Evolutionary conservation across 306 rosid genomes (phyloP).

Genomic region (Sesbania bispinosa): DNA sequence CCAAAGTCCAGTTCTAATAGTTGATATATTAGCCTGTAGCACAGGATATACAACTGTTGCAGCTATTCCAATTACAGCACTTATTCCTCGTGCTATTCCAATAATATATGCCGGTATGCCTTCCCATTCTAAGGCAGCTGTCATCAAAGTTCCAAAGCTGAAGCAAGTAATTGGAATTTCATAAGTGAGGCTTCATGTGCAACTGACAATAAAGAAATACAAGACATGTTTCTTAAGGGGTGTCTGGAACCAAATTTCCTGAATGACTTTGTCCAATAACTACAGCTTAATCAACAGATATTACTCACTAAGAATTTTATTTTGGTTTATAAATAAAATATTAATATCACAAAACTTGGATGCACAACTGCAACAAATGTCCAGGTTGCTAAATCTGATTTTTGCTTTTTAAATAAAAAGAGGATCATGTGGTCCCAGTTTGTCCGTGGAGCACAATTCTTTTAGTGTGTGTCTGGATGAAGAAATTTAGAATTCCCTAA

Average conservation of each 20-base stretch:
- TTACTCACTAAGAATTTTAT: background rate
- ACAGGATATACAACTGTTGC: conserved; percentile 67
- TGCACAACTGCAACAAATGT: background rate
- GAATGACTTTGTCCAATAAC: background rate
- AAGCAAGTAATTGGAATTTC: conserved; percentile 15
- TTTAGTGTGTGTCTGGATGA: too few relatives aligned
- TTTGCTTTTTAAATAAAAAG: background rate
- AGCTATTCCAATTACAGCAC: conserved; percentile 68
- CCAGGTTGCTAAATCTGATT: background rate
- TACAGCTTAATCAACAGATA: background rate
- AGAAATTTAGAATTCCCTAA: too few relatives aligned
- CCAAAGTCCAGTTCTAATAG: conserved; percentile 81
- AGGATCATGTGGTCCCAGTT: background rate
- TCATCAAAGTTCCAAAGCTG: conserved; percentile 95
- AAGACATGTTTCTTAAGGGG: too few relatives aligned
- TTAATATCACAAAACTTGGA: background rate
- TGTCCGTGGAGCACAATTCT: background rate
- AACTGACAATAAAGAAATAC: conserved; percentile 9
- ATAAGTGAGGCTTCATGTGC: conserved; percentile 1
- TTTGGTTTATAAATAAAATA: background rate
- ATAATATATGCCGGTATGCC: conserved; percentile 77
- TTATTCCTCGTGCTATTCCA: conserved; percentile 72
- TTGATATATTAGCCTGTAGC: conserved; percentile 53
- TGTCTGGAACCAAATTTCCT: too few relatives aligned
- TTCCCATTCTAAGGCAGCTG: conserved; percentile 85